These are phyloP conservation scores for Backusella psychrophila DNA, from an alignment of 192 early-diverging fungal species.

Conservation along the genomic window DNA sequence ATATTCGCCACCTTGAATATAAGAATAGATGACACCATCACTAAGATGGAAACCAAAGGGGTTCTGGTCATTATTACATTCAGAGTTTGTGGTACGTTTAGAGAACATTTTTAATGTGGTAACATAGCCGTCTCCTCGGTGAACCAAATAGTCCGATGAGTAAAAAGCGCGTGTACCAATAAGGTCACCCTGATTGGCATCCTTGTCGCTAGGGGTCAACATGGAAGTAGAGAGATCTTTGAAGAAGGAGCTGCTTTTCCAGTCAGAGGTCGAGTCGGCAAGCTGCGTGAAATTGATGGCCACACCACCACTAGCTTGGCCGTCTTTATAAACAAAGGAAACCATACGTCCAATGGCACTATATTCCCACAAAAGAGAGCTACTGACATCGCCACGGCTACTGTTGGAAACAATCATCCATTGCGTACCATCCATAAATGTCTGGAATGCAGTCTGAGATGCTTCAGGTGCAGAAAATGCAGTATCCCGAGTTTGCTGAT, in stretches of 20 bases:
- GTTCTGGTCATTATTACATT: slow-evolving; percentile 30
- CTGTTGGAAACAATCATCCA: slow-evolving; percentile 23
- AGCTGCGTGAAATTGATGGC: slow-evolving; percentile 12
- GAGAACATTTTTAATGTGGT: slow-evolving; percentile 32
- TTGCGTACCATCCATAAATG: slow-evolving; percentile 21
- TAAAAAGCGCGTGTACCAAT: slow-evolving; percentile 12
- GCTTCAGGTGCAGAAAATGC: slow-evolving; percentile 3
- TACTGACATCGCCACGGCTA: not conserved
- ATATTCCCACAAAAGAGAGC: slow-evolving; percentile 23
- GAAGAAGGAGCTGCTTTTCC: slow-evolving; percentile 4
- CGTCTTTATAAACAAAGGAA: slow-evolving; percentile 3
- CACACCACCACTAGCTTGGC: slow-evolving; percentile 21
- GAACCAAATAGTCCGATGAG: slow-evolving; percentile 17
- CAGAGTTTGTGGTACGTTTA: slow-evolving; percentile 22
- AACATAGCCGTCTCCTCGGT: slow-evolving; percentile 14
- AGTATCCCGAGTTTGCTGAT: slow-evolving; percentile 10
- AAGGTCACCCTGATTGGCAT: not conserved
- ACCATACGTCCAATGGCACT: slow-evolving; percentile 28
- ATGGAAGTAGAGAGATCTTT: not conserved
- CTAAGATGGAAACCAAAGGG: slow-evolving; percentile 29
- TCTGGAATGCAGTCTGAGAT: slow-evolving; percentile 10
- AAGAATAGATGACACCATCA: slow-evolving; percentile 29
- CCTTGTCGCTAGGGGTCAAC: not conserved
- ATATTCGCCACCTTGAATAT: slow-evolving; percentile 26
- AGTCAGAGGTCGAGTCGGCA: slow-evolving; percentile 11